phyloP scores from a whole-genome alignment of 176 grass and related monocot genomes.

The Cenchrus purpureus region DNA sequence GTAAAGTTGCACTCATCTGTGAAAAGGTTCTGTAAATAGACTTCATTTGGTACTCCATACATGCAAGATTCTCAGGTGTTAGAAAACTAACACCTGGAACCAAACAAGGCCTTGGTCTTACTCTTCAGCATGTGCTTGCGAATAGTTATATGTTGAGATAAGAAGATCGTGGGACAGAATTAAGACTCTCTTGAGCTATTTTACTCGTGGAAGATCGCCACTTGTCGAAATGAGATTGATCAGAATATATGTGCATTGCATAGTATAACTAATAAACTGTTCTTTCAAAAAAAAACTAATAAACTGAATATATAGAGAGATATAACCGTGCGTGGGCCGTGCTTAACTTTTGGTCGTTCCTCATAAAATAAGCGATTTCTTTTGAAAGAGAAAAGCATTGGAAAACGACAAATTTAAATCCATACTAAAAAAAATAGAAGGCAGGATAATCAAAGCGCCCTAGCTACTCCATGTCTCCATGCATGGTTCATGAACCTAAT shows the following conservation, averaged over 20 bases:
- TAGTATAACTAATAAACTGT: neutral
- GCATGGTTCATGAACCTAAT: too few species aligned
- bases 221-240: constrained; percentile 18
- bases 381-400: neutral
- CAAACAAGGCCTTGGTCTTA: neutral
- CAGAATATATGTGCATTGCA: neutral
- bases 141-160: neutral
- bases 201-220: neutral
- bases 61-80: too few species aligned
- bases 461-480: too few species aligned
- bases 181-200: neutral
- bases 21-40: too few species aligned
- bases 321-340: neutral
- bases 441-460: too few species aligned
- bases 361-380: neutral
- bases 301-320: neutral
- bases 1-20: too few species aligned
- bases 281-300: too few species aligned
- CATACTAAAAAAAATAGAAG: neutral
- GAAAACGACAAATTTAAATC: neutral
- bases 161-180: neutral
- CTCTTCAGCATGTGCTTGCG: constrained; percentile 3
- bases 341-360: neutral
- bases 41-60: too few species aligned
- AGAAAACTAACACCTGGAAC: too few species aligned